phyloP scores from a whole-genome alignment of 1,139 yeast genomes.

The Groenewaldozyma auringiensis region DNA sequence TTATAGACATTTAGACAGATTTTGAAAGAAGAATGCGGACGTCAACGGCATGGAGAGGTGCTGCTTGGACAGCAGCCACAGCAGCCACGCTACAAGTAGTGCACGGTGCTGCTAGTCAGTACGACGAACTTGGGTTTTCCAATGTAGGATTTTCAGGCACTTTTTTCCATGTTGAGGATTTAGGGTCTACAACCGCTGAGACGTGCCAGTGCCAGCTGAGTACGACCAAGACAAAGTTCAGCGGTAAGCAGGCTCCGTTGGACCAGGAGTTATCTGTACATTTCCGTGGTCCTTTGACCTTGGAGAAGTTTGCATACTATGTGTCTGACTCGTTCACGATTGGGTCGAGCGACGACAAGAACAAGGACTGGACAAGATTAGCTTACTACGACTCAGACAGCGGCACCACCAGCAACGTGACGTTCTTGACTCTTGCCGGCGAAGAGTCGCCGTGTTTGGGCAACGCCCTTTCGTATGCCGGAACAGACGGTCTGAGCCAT shows the following conservation, averaged over 20 bases:
- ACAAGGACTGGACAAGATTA: conserved; percentile 52
- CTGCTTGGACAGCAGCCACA: neutral
- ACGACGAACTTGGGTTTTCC: conserved; percentile 42
- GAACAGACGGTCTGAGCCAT: conserved; percentile 57
- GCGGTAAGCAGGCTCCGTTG: conserved; percentile 73
- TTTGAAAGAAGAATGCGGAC: too few species aligned
- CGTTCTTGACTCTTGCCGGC: conserved; percentile 71
- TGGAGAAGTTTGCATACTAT: conserved; percentile 71
- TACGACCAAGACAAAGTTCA: conserved; percentile 38
- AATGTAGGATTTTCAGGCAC: conserved; percentile 63
- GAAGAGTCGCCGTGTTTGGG: conserved; percentile 76
- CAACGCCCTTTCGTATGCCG: conserved; percentile 73
- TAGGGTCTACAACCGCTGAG: conserved; percentile 42
- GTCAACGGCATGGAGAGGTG: too few species aligned
- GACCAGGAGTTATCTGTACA: conserved; percentile 87
- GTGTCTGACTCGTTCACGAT: conserved; percentile 17
- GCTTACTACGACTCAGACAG: conserved; percentile 59
- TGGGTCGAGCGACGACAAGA: conserved; percentile 29
- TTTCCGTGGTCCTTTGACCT: conserved; percentile 83
- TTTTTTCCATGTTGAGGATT: conserved; percentile 40
- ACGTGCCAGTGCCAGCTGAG: conserved; percentile 48
- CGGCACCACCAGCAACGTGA: conserved; percentile 57
- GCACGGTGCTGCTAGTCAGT: conserved; percentile 16
- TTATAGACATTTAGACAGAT: too few species aligned
- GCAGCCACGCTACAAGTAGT: neutral